These are phyloP conservation scores for Diaporthe aspalathi DNA, from an alignment of 2,329 filamentous ascomycete species.

Conservation along the genomic window DNA sequence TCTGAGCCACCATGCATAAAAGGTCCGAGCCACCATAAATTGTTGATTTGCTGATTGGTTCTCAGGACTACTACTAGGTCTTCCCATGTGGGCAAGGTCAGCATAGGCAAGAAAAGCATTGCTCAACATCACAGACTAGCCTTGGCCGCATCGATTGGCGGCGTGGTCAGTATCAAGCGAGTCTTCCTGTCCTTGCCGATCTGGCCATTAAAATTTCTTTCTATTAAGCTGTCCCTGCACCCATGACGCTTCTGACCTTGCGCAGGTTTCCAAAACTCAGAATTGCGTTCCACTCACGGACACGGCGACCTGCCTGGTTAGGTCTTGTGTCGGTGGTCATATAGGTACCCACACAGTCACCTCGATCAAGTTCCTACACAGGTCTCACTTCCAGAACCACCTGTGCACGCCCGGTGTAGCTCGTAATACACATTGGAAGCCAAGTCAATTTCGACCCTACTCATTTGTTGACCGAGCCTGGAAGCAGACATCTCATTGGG, in stretches of 20 bases:
- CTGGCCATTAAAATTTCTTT: not conserved
- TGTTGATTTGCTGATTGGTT: no score
- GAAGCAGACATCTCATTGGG: not conserved
- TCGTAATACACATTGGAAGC: not conserved
- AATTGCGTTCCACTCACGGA: no score
- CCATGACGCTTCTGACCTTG: no score
- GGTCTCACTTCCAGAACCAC: no score
- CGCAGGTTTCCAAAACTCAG: no score
- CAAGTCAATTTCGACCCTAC: not conserved
- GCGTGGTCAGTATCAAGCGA: not conserved
- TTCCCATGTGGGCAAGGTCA: not conserved
- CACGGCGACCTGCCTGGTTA: no score
- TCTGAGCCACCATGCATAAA: no score
- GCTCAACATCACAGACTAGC: not conserved
- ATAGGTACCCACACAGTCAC: no score
- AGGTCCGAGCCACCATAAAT: no score
- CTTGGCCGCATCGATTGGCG: not conserved
- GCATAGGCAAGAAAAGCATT: not conserved
- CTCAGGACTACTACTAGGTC: no score
- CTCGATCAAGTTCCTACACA: no score
- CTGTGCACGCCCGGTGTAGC: not conserved
- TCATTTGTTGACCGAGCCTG: not conserved
- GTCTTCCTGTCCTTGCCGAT: not conserved
- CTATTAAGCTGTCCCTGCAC: not conserved
- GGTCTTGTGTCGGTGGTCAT: not conserved